These are phyloP conservation scores for Coemansia asiatica DNA, from an alignment of 192 early-diverging fungal species.

Conservation along the genomic window DNA sequence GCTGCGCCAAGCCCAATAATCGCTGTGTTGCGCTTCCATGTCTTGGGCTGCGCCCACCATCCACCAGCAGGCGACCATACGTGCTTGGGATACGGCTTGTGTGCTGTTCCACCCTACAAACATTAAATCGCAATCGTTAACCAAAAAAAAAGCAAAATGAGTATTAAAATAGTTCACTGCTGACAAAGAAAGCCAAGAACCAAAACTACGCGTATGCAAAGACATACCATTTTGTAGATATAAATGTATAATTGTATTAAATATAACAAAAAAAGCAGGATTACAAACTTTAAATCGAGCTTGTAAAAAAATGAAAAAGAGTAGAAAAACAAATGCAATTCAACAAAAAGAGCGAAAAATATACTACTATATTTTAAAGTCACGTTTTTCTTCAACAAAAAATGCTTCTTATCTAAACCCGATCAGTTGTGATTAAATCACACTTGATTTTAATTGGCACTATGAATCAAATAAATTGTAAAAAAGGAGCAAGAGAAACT, in stretches of 20 bases:
- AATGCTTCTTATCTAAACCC: not conserved
- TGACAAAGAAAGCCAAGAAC: not conserved
- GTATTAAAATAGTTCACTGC: too few species aligned
- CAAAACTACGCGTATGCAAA: not conserved
- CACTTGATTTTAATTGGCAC: not conserved
- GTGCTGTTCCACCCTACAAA: slow-evolving; percentile 51
- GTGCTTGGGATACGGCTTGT: slow-evolving; percentile 51
- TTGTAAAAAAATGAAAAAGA: slow-evolving; percentile 6
- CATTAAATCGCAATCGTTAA: not conserved
- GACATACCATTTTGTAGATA: not conserved
- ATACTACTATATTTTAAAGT: not conserved
- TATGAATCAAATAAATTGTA: too few species aligned
- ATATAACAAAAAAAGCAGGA: not conserved
- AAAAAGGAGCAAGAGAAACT: too few species aligned
- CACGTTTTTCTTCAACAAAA: not conserved
- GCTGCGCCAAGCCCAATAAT: slow-evolving; percentile 30
- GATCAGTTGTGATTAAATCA: not conserved
- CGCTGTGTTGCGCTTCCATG: slow-evolving; percentile 58
- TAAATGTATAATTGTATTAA: not conserved
- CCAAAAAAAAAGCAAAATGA: not conserved
- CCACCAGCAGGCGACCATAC: slow-evolving; percentile 61
- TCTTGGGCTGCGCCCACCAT: slow-evolving; percentile 64
- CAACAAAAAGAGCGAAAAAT: not conserved
- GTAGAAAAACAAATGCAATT: not conserved
- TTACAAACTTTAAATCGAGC: not conserved